A percentile compares a stretch with the other conserved stretches of the same genome.
Conservation (phyloP, 1,139 yeast genomes). For the Magnusiomyces paraingens region DNA sequence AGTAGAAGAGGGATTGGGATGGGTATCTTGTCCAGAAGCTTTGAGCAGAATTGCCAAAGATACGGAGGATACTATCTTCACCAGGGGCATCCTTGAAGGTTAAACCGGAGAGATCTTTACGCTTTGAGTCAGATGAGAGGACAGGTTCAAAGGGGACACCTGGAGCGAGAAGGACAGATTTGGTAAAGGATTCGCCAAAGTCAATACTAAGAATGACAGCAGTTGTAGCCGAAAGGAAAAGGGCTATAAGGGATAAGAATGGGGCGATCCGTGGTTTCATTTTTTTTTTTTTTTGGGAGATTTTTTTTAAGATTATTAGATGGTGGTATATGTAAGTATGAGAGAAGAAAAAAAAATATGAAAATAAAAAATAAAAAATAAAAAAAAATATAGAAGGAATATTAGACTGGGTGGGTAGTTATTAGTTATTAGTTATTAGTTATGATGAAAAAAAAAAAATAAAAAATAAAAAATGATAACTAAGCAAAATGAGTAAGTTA, state of each 20-base stretch:
- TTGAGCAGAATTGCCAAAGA: constrained; percentile 72
- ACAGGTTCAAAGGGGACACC: constrained; percentile 83
- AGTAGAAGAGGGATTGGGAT: constrained; percentile 54
- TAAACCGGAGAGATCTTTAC: constrained; percentile 80
- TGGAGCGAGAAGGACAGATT: constrained; percentile 87
- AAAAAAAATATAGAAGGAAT: no score
- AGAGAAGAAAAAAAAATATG: no score
- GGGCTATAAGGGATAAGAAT: background rate
- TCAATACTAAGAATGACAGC: constrained; percentile 79
- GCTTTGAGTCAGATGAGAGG: constrained; percentile 81
- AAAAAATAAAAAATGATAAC: no score
- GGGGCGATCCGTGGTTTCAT: background rate
- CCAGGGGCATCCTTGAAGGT: constrained; percentile 45
- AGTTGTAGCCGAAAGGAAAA: background rate
- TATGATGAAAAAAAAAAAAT: no score
- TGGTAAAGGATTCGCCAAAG: constrained; percentile 81
- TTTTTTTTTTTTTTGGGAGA: no score
- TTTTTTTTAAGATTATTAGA: no score
- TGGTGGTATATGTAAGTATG: no score
- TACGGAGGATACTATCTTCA: constrained; percentile 53
- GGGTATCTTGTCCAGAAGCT: constrained; percentile 73
- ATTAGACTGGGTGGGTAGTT: no score
- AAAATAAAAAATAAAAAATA: no score
- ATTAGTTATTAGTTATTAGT: no score
- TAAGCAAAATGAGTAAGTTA: no score